Evolutionary conservation across 225 moss, liverwort and hornwort species (phyloP).

Genomic region (Bryoerythrophyllum caledonicum): DNA sequence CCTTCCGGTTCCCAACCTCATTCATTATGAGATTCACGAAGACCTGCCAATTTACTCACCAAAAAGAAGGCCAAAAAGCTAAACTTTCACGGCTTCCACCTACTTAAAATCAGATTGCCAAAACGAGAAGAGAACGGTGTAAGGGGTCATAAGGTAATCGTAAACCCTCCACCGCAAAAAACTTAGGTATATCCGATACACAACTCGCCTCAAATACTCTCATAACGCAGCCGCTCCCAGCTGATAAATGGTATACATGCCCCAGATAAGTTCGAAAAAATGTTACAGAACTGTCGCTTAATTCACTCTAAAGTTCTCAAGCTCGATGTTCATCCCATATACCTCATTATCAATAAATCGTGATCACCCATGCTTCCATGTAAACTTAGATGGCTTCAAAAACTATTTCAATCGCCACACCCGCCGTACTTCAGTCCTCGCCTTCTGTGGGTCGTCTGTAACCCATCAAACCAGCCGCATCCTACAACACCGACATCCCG

Average conservation of each 20-base stretch:
- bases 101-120: conserved; percentile 19
- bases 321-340: too few relatives aligned
- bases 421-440: not conserved
- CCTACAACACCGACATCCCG: not conserved
- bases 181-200: too few relatives aligned
- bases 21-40: conserved; percentile 43
- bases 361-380: too few relatives aligned
- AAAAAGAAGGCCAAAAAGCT: too few relatives aligned
- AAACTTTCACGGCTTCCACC: conserved; percentile 30
- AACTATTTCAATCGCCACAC: conserved; percentile 21
- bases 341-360: too few relatives aligned
- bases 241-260: too few relatives aligned
- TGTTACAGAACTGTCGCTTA: too few relatives aligned
- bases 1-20: conserved; percentile 41
- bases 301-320: too few relatives aligned
- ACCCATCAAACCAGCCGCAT: conserved; percentile 14
- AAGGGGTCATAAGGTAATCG: conserved; percentile 19
- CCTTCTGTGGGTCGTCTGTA: conserved; percentile 16
- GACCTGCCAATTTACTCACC: too few relatives aligned
- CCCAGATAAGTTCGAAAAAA: too few relatives aligned
- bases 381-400: too few relatives aligned
- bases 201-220: not conserved
- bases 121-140: conserved; percentile 11
- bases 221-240: conserved; percentile 5
- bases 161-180: conserved; percentile 15